phyloP scores from a whole-genome alignment of 345 rosid genomes.

The Triadica sebifera region DNA sequence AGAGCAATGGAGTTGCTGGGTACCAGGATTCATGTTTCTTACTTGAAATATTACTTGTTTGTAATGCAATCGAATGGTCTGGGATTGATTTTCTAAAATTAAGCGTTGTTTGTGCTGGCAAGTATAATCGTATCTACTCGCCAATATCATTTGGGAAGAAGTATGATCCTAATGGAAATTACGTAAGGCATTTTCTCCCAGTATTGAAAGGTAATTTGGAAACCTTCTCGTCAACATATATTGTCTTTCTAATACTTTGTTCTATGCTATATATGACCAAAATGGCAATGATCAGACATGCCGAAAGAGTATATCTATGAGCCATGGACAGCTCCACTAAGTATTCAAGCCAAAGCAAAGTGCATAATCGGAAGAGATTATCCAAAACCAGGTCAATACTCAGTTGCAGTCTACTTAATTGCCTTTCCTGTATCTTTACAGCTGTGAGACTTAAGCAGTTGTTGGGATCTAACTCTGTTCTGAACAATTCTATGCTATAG shows the following conservation, averaged over 20 bases:
- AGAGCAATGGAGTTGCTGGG: too few relatives aligned
- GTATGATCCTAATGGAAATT: conserved; percentile 81
- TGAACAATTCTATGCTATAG: too few relatives aligned
- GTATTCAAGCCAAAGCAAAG: conserved; percentile 75
- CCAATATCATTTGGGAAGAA: conserved; percentile 88
- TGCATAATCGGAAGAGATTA: conserved; percentile 87
- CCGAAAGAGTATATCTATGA: conserved; percentile 93
- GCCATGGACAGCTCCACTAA: conserved; percentile 90
- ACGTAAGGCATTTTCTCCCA: conserved; percentile 82
- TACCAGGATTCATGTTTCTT: not conserved
- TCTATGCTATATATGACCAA: not conserved
- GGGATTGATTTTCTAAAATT: conserved; percentile 2
- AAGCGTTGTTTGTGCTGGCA: conserved; percentile 20
- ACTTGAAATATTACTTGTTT: not conserved
- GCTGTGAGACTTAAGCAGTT: too few relatives aligned
- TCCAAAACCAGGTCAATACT: conserved; percentile 71
- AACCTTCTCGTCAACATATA: not conserved
- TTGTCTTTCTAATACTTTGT: not conserved
- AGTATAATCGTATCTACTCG: conserved; percentile 89
- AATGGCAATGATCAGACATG: conserved; percentile 55
- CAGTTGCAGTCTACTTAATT: not conserved
- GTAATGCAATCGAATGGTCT: not conserved
- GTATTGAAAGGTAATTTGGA: conserved; percentile 68
- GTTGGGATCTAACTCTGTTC: too few relatives aligned
- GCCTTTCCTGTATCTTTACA: not conserved